Base-by-base conservation (phyloP, 768 basidiomycete species). In the Xanthoconium stramineum region DNA sequence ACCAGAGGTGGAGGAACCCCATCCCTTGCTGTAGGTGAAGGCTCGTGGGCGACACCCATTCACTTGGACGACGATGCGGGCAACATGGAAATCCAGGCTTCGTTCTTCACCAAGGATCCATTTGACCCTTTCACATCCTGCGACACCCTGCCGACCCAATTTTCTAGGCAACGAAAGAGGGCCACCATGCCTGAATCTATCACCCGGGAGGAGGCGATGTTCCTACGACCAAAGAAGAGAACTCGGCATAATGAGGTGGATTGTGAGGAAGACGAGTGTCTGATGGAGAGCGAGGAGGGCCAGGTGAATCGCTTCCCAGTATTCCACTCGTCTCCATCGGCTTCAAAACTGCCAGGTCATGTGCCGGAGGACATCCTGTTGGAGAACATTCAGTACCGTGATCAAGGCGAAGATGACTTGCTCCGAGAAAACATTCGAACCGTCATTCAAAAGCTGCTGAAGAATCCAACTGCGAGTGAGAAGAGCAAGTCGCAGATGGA, bases 401-500 rank as follows among this genome's bases (percentile, higher is more conserved):
- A 43, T 5, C 39, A 2, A 19, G 20, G 1, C 0, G 10, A 55
- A 37, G 54, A 50, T 0, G 19, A 9, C n/a, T 50, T 44, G 11
- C 48, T 50, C 19, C 14, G 6, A 42, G 54, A 6, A 37, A 55
- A 55, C 11, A 38, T 51, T 35, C 0, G 48, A 37, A 1, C 14
- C 6, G 29, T 42, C 28, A 30, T 55, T 13, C 40, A 13, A 30
- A 1, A 50, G 7, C 11, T 55, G 35, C 15, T 44, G 2, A n/a
- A 32, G 35, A 1, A 50, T n/a, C 35, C 29, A 0, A 44, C 5
- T 30, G 48, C 48, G 1, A 0, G 48, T 1, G 42, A 55, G 54
- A 55, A 55, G 54, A 32, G 42, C 42, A 13, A 7, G 11, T 50
- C 40, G 3, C 48, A 55, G 42, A 50, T 55, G 48, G 54, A 50